phyloP scores from a whole-genome alignment of 495 filamentous ascomycete genomes.

The Bryoglossum gracile region DNA sequence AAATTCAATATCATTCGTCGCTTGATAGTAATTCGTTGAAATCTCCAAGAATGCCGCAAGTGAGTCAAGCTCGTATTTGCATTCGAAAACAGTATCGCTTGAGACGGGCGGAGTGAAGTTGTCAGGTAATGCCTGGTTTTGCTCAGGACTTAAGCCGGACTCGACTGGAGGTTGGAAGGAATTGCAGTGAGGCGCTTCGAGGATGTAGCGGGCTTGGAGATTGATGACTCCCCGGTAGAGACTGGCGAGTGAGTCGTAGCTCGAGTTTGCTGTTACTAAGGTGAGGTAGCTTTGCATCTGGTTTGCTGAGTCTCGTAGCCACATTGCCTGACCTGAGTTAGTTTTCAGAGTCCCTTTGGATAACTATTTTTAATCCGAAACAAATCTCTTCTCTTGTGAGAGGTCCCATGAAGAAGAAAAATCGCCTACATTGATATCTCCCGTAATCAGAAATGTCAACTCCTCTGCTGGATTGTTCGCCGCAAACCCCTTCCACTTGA shows the following conservation, averaged over 20 bases:
- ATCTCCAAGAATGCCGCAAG: slow-evolving; percentile 59
- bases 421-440: slow-evolving; percentile 39
- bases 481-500: slow-evolving; percentile 51
- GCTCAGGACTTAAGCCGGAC: slow-evolving; percentile 36
- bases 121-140: slow-evolving; percentile 32
- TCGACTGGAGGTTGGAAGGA: slow-evolving; percentile 56
- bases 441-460: slow-evolving; percentile 40
- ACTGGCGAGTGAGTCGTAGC: slow-evolving; percentile 43
- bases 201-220: slow-evolving; percentile 54
- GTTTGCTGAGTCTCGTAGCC: slow-evolving; percentile 62
- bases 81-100: slow-evolving; percentile 38
- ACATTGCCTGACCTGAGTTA: slow-evolving; percentile 70
- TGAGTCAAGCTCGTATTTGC: slow-evolving; percentile 63
- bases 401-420: neutral
- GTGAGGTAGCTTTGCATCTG: slow-evolving; percentile 58
- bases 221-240: slow-evolving; percentile 61
- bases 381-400: too few relatives aligned
- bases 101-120: slow-evolving; percentile 29
- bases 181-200: slow-evolving; percentile 56
- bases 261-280: slow-evolving; percentile 39
- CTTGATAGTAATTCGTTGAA: slow-evolving; percentile 48
- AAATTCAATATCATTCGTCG: slow-evolving; percentile 49
- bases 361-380: neutral
- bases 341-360: slow-evolving; percentile 24
- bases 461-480: slow-evolving; percentile 38